Evolutionary conservation across 2,329 filamentous ascomycete species (phyloP), one percentile per base, ranked within the genome.

Genomic region (Fusarium sacchari): DNA sequence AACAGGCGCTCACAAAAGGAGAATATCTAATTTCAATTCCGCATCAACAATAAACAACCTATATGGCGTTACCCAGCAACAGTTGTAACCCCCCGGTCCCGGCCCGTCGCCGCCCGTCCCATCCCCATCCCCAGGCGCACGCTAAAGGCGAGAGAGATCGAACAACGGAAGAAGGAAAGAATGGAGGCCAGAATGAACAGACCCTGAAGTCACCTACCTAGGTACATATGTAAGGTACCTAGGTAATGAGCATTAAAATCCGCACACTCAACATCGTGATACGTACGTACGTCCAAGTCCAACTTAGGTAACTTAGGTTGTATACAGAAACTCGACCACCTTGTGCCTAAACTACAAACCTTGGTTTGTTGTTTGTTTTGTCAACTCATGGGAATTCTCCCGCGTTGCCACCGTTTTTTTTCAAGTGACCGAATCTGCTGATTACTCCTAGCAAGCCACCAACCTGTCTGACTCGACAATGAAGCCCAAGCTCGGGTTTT

Each of bases 101-200:
- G 69, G 64, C 68, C 69, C 69, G 63, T 52, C 68, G 63, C 63
- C 63, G 63, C 60, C 69, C 57, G 67, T 58, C 44, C 55, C 63
- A 34, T 39, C 55, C 69, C 59, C 26, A 40, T 53, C 63, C 37
- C 60, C 58, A 36, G 46, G 68, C 57, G 55, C 67, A 46, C 68
- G 63, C 69, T 69, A 72, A 49, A 39, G 37, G 32, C 10, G n/a
- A 62, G 53, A 62, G 53, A 67, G 46, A 55, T 58, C 66, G 64
- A 64, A 64, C 24, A 46, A 55, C 49, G 39, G 18, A 55, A 69
- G 40, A 69, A 52, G 56, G 32, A 36, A 50, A 24, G 56, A 50
- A n/a, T n/a, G n/a, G n/a, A 59, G 42, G 20, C 24, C n/a, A 40
- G 24, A 63, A 67, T 43, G 39, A 53, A 64, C 55, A 50, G 46